phyloP scores from a whole-genome alignment of 345 rosid species.

The Litchi chinensis region DNA sequence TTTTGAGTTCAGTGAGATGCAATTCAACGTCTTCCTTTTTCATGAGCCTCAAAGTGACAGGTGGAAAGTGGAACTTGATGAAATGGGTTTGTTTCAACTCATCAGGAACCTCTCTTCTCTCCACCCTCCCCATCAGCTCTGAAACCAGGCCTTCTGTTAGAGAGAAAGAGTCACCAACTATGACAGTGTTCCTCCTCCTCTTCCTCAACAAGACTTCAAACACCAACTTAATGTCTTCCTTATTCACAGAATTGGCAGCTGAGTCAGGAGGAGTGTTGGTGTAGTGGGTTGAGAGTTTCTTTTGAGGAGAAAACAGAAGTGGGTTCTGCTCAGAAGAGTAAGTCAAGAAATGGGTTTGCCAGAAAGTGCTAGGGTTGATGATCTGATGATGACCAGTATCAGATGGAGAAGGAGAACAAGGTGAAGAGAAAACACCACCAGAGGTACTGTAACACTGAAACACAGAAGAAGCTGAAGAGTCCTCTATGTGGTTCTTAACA shows the following conservation, averaged over 20 bases:
- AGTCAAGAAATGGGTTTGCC: conserved; percentile 56
- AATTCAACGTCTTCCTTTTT: conserved; percentile 61
- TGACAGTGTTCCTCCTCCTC: conserved; percentile 65
- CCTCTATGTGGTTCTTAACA: conserved; percentile 73
- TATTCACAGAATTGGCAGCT: conserved; percentile 25
- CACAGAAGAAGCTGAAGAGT: conserved; percentile 66
- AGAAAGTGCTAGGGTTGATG: conserved; percentile 52
- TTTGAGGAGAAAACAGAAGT: conserved; percentile 52
- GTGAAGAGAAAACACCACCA: conserved; percentile 88
- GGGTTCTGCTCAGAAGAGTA: conserved; percentile 60
- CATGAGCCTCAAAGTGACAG: conserved; percentile 67
- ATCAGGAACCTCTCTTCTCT: conserved; percentile 74
- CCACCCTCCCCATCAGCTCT: conserved; percentile 59
- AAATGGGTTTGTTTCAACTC: conserved; percentile 61
- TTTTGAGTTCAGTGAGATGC: conserved; percentile 57
- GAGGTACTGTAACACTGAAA: conserved; percentile 58
- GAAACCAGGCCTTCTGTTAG: conserved; percentile 56
- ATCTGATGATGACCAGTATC: conserved; percentile 41
- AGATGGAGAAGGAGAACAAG: conserved; percentile 65
- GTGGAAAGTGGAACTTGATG: conserved; percentile 68
- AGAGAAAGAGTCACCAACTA: conserved; percentile 72
- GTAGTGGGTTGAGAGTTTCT: conserved; percentile 27
- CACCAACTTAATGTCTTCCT: conserved; percentile 69
- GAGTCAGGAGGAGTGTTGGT: conserved; percentile 32
- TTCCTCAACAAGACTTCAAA: conserved; percentile 65